Evolutionary conservation across 2,329 filamentous ascomycete species (phyloP).

Genomic region (Xylaria polymorpha): DNA sequence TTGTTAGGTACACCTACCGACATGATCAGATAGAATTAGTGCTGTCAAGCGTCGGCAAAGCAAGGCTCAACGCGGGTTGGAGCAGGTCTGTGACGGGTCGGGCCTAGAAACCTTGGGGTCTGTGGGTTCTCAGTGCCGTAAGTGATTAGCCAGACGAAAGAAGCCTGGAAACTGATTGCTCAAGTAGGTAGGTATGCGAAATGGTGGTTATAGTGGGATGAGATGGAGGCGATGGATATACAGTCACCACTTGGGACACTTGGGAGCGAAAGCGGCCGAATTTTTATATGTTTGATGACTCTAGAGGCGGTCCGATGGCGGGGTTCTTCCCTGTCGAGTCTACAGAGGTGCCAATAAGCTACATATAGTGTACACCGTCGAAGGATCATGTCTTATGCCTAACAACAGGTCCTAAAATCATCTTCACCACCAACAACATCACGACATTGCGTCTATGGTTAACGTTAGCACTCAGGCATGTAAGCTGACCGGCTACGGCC

Average conservation of each 20-base stretch:
- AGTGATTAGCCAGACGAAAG: constrained; percentile 32
- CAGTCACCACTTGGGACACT: not conserved
- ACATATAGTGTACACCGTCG: too few species aligned
- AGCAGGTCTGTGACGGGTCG: constrained; percentile 8
- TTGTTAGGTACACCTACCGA: constrained; percentile 41
- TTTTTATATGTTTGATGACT: constrained; percentile 29
- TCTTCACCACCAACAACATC: too few species aligned
- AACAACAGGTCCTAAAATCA: too few species aligned
- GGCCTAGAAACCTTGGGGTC: not conserved
- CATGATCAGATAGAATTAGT: constrained; percentile 40
- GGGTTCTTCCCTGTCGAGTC: constrained; percentile 28
- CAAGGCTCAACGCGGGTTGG: constrained; percentile 9
- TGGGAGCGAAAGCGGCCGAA: constrained; percentile 22
- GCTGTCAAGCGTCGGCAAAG: constrained; percentile 13
- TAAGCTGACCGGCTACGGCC: too few species aligned
- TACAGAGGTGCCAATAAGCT: too few species aligned
- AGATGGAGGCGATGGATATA: constrained; percentile 19
- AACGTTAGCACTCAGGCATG: too few species aligned
- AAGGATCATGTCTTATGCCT: too few species aligned
- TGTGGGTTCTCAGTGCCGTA: constrained; percentile 5
- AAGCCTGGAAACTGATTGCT: constrained; percentile 13
- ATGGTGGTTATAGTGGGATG: constrained; percentile 14
- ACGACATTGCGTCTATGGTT: too few species aligned
- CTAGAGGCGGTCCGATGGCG: constrained; percentile 42
- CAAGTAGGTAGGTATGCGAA: constrained; percentile 10